phyloP scores from a whole-genome alignment of 495 filamentous ascomycete species.

The Trichoderma erinaceum region DNA sequence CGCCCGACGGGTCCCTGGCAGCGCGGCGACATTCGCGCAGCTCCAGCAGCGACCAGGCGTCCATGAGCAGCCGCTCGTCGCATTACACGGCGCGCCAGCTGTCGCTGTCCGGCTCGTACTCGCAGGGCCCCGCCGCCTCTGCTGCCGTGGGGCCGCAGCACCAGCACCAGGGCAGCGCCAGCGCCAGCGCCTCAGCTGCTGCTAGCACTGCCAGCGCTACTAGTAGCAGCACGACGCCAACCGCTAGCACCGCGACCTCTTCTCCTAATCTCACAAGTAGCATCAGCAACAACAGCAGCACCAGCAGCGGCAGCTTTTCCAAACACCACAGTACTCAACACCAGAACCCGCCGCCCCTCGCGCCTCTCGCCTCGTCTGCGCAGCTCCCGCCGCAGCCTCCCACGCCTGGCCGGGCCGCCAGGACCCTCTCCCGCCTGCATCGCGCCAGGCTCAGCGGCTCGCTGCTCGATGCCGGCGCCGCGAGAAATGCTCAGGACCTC shows the following conservation, averaged over 20 bases:
- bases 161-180: neutral
- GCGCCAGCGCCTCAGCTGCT: neutral
- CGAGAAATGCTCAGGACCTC: slow-evolving; percentile 8
- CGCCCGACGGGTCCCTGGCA: neutral
- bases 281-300: neutral
- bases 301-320: neutral
- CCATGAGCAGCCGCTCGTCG: neutral
- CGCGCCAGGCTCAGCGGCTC: slow-evolving; percentile 13
- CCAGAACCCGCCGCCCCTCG: neutral
- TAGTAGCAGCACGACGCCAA: neutral
- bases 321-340: neutral
- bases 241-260: neutral
- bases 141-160: slow-evolving; percentile 2
- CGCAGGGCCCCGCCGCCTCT: neutral
- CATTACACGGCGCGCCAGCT: neutral
- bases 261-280: neutral
- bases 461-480: neutral
- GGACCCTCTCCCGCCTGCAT: slow-evolving; percentile 8
- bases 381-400: neutral
- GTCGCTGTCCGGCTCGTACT: neutral
- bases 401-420: neutral
- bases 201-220: neutral
- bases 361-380: neutral
- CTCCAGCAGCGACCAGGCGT: slow-evolving; percentile 2
- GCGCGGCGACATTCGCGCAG: slow-evolving; percentile 1